phyloP scores from a whole-genome alignment of 306 rosid genomes.

The Inga oerstediana region DNA sequence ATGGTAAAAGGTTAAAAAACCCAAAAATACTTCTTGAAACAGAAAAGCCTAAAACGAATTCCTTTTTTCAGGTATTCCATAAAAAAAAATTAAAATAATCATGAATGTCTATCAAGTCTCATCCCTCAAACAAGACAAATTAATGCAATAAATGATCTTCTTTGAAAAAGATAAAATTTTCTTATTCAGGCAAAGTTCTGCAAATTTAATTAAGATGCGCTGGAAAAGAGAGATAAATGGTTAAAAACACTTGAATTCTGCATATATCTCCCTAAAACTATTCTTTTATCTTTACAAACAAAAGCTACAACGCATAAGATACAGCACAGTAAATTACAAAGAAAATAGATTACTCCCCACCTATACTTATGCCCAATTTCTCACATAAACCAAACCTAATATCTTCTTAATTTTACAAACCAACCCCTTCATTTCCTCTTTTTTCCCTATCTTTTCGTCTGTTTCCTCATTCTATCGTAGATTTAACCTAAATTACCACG shows the following conservation, averaged over 20 bases:
- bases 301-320: constrained; percentile 33
- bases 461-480: not conserved
- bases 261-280: constrained; percentile 37
- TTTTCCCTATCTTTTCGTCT: not conserved
- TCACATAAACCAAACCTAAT: constrained; percentile 20
- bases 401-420: constrained; percentile 34
- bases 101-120: no score
- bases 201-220: no score
- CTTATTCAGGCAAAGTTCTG: no score
- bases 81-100: no score
- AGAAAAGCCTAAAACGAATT: no score
- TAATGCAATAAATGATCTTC: no score
- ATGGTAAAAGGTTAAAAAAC: no score
- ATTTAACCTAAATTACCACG: constrained; percentile 38
- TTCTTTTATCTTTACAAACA: constrained; percentile 47
- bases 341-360: not conserved
- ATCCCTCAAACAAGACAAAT: no score
- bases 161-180: no score
- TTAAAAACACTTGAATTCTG: not conserved
- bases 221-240: not conserved
- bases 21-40: no score
- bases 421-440: constrained; percentile 30
- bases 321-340: not conserved
- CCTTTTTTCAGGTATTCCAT: no score
- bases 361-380: not conserved